A percentile compares a stretch with the other conserved stretches of the same genome.
Evolutionary conservation across 306 rosid species (phyloP).

Genomic region (Castanopsis chinensis): DNA sequence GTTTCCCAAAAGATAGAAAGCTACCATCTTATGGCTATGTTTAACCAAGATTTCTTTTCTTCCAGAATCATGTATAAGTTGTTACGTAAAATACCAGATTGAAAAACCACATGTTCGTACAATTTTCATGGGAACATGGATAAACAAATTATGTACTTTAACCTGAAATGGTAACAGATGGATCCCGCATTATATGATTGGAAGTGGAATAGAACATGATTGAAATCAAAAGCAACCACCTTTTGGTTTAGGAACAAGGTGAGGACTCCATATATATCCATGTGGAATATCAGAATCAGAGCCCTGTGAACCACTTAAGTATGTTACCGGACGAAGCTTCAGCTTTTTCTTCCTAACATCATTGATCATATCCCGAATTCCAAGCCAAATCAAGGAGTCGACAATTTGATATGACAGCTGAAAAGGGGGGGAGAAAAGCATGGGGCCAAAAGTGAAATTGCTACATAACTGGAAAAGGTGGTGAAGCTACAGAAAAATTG

Average conservation of each 20-base stretch:
- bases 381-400: conserved; percentile 96
- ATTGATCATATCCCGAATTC: conserved; percentile 97
- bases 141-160: background rate
- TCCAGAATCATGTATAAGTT: background rate
- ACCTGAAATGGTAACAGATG: background rate
- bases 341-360: conserved; percentile 88
- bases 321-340: conserved; percentile 94
- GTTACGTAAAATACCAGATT: background rate
- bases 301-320: conserved; percentile 98
- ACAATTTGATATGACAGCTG: conserved; percentile 99
- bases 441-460: conserved; percentile 13
- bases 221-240: conserved; percentile 48
- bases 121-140: background rate
- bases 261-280: conserved; percentile 99
- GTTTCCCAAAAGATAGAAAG: background rate
- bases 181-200: conserved; percentile 5
- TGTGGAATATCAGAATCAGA: conserved; percentile 85
- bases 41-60: background rate
- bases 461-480: conserved; percentile 10
- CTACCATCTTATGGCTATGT: background rate
- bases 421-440: conserved; percentile 4
- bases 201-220: conserved; percentile 9
- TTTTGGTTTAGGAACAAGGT: conserved; percentile 99
- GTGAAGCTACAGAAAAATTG: background rate
- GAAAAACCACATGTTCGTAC: conserved; percentile 5